Evolutionary conservation across 2,329 filamentous ascomycete genomes (phyloP).

Genomic region (Nemania sp.): DNA sequence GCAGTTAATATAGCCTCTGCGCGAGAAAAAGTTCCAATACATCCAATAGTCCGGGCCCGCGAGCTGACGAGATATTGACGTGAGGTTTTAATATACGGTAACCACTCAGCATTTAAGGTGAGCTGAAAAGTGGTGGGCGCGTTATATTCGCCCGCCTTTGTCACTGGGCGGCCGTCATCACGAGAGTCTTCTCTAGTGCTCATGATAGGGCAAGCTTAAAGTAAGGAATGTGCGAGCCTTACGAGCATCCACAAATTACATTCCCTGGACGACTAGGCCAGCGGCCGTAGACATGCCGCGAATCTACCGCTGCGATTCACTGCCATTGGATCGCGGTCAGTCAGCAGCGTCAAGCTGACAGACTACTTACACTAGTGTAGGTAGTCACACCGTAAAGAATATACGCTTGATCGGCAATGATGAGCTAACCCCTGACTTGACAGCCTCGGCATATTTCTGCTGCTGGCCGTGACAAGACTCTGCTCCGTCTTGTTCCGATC

Average conservation of each 20-base stretch:
- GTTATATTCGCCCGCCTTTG: neutral
- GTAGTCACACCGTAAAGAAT: conserved; percentile 9
- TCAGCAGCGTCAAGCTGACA: conserved; percentile 16
- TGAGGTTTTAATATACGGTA: conserved; percentile 20
- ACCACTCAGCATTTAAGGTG: conserved; percentile 2
- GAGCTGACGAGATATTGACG: conserved; percentile 25
- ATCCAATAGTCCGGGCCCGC: conserved; percentile 9
- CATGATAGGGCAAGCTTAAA: no score
- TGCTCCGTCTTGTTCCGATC: conserved; percentile 5
- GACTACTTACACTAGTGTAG: conserved; percentile 4
- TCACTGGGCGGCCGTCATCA: conserved; percentile 11
- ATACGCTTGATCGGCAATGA: conserved; percentile 6
- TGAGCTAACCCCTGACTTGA: conserved; percentile 13
- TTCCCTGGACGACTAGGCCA: neutral
- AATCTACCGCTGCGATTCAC: conserved; percentile 1
- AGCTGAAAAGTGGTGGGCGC: neutral
- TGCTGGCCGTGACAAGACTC: conserved; percentile 7
- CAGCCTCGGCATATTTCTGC: conserved; percentile 23
- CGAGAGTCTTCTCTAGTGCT: conserved; percentile 1
- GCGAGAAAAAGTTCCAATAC: conserved; percentile 1
- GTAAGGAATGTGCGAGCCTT: neutral
- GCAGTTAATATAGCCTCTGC: conserved; percentile 21
- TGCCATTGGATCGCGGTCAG: conserved; percentile 1
- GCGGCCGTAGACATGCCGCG: neutral
- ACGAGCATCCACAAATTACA: conserved; percentile 3